These are phyloP conservation scores for Diaporthe nobilis DNA, from an alignment of 2,329 filamentous ascomycete species.

Conservation along the genomic window DNA sequence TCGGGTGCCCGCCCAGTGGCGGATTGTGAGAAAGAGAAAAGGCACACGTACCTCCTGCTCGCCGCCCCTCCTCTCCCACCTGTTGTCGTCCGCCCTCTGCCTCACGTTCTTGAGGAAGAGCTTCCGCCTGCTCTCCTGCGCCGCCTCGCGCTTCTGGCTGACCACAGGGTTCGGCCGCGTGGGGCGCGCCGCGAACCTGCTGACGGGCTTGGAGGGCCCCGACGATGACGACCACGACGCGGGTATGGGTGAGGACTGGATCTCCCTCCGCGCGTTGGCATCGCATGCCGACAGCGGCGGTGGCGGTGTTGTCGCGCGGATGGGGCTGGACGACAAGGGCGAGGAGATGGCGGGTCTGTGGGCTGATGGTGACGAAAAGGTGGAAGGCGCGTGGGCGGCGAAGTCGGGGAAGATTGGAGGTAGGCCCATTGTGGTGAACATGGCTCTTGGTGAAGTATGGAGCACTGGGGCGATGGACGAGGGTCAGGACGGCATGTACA, in stretches of 20 bases:
- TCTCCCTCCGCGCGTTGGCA: slow-evolving; percentile 58
- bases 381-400: slow-evolving; percentile 22
- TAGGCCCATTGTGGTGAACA: slow-evolving; percentile 55
- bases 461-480: not conserved
- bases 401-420: slow-evolving; percentile 59
- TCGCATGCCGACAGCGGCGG: slow-evolving; percentile 59
- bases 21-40: not conserved
- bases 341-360: slow-evolving; percentile 66
- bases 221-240: slow-evolving; percentile 40
- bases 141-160: slow-evolving; percentile 69
- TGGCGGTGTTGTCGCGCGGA: slow-evolving; percentile 65
- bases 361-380: slow-evolving; percentile 49
- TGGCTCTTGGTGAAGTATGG: slow-evolving; percentile 17
- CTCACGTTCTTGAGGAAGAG: slow-evolving; percentile 79
- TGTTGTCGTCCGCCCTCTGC: slow-evolving; percentile 70
- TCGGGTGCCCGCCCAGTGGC: slow-evolving; percentile 50
- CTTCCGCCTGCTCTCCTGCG: slow-evolving; percentile 74
- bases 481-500: not conserved
- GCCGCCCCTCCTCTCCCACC: slow-evolving; percentile 72
- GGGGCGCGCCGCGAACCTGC: slow-evolving; percentile 66
- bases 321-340: slow-evolving; percentile 68
- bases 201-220: slow-evolving; percentile 37
- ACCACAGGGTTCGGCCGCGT: slow-evolving; percentile 75
- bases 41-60: slow-evolving; percentile 67
- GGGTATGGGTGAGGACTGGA: slow-evolving; percentile 61